A percentile compares a stretch with the other conserved stretches of the same genome.
These are phyloP conservation scores for Erysiphe pulchra DNA, from an alignment of 2,329 filamentous ascomycete species.

Conservation along the genomic window DNA sequence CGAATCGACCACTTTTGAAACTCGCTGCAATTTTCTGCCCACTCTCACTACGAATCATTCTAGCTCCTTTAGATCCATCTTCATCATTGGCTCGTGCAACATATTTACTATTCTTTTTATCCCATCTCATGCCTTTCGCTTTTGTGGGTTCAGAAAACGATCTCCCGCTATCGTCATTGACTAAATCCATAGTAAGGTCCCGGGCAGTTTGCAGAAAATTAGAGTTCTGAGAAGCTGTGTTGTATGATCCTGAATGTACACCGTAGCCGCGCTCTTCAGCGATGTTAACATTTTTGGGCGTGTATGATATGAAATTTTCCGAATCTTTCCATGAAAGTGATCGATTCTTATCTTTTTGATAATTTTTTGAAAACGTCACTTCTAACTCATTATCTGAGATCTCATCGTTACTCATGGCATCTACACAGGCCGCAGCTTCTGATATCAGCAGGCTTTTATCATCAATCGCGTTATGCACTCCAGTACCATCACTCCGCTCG, in stretches of 20 bases:
- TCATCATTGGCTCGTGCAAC: constrained; percentile 80
- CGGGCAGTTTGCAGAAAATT: constrained; percentile 80
- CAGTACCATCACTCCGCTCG: constrained; percentile 6
- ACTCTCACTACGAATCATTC: constrained; percentile 66
- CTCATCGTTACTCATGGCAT: constrained; percentile 19
- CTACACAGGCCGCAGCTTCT: constrained; percentile 12
- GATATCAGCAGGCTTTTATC: constrained; percentile 14
- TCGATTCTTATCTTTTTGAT: constrained; percentile 25
- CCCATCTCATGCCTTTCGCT: constrained; percentile 64
- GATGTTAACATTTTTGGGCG: constrained; percentile 51
- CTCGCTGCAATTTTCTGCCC: constrained; percentile 88
- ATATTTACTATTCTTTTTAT: constrained; percentile 91
- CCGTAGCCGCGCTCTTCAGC: constrained; percentile 85
- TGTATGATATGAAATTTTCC: constrained; percentile 93
- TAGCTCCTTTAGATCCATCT: constrained; percentile 51
- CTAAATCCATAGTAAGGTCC: constrained; percentile 73
- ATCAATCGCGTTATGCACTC: constrained; percentile 13
- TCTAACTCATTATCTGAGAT: constrained; percentile 38
- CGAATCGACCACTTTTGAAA: constrained; percentile 84
- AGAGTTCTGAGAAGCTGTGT: constrained; percentile 17
- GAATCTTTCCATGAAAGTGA: constrained; percentile 50
- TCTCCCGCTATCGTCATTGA: constrained; percentile 61
- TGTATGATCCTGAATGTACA: constrained; percentile 43
- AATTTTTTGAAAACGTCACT: constrained; percentile 40
- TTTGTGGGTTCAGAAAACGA: constrained; percentile 55